Percentiles rank a stretch among this genome's conserved stretches.
These are phyloP conservation scores for Colletotrichum camelliae DNA, from an alignment of 2,329 filamentous ascomycete species.

Conservation along the genomic window DNA sequence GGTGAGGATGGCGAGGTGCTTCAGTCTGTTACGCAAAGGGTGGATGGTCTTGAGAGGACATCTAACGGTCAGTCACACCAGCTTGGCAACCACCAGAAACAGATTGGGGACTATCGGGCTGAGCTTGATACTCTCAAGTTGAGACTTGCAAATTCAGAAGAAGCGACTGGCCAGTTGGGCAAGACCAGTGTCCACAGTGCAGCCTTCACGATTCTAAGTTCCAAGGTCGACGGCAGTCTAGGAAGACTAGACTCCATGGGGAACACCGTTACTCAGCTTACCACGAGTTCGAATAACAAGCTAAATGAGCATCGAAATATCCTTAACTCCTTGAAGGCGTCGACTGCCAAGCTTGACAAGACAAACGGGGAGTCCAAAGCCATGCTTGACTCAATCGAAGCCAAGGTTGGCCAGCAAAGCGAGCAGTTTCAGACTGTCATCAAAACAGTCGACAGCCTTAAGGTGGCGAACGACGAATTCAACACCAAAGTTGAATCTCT, in stretches of 20 bases:
- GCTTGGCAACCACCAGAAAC: neutral
- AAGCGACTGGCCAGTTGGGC: neutral
- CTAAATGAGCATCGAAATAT: neutral
- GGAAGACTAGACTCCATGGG: neutral
- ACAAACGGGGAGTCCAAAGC: neutral
- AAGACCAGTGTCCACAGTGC: neutral
- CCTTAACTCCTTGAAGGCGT: neutral
- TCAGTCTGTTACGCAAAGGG: neutral
- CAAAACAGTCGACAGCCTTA: neutral
- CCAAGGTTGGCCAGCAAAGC: neutral
- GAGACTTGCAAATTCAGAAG: neutral
- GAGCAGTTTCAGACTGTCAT: neutral
- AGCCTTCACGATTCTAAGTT: neutral
- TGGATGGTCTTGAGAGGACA: neutral
- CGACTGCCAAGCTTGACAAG: neutral
- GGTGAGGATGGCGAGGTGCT: neutral
- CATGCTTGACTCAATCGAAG: neutral
- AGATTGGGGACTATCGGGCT: neutral
- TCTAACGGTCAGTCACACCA: neutral
- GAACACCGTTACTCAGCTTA: neutral
- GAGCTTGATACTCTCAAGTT: neutral
- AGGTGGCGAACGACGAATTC: neutral
- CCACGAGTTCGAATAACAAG: neutral
- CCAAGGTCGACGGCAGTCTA: neutral
- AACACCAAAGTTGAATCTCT: neutral